Percentiles rank a stretch among this genome's conserved stretches.
phyloP scores from a whole-genome alignment of 1,139 yeast genomes.

The Nakaseomyces delphensis region DNA sequence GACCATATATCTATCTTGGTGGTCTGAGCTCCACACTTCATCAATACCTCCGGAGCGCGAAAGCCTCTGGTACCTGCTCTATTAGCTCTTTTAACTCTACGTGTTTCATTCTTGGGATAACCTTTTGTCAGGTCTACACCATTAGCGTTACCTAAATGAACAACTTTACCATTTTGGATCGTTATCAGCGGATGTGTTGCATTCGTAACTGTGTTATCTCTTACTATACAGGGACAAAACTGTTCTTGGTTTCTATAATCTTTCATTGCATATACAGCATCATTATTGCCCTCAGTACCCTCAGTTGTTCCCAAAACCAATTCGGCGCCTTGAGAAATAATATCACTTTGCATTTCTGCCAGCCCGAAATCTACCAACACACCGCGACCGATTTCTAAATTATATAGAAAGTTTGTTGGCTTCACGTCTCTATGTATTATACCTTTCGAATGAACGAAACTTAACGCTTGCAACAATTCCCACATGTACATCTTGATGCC shows the following conservation, averaged over 20 bases:
- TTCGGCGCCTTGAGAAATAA: slow-evolving; percentile 8
- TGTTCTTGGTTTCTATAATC: slow-evolving; percentile 31
- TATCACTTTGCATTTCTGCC: slow-evolving; percentile 48
- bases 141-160: slow-evolving; percentile 22
- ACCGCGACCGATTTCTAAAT: slow-evolving; percentile 67
- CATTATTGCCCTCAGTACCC: slow-evolving; percentile 12
- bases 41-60: slow-evolving; percentile 87
- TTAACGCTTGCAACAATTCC: slow-evolving; percentile 68
- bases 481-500: slow-evolving; percentile 76
- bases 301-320: background rate
- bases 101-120: slow-evolving; percentile 68
- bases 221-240: slow-evolving; percentile 27
- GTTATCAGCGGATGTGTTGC: slow-evolving; percentile 20
- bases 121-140: slow-evolving; percentile 43
- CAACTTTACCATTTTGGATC: slow-evolving; percentile 29
- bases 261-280: slow-evolving; percentile 15
- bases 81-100: slow-evolving; percentile 89
- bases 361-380: slow-evolving; percentile 88
- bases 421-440: slow-evolving; percentile 86
- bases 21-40: slow-evolving; percentile 79
- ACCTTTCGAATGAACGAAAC: slow-evolving; percentile 64
- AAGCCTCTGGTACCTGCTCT: slow-evolving; percentile 98
- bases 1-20: slow-evolving; percentile 87
- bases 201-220: slow-evolving; percentile 11
- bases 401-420: slow-evolving; percentile 80